phyloP scores from a whole-genome alignment of 2,329 filamentous ascomycete species.

The Paecilomyces variotii region DNA sequence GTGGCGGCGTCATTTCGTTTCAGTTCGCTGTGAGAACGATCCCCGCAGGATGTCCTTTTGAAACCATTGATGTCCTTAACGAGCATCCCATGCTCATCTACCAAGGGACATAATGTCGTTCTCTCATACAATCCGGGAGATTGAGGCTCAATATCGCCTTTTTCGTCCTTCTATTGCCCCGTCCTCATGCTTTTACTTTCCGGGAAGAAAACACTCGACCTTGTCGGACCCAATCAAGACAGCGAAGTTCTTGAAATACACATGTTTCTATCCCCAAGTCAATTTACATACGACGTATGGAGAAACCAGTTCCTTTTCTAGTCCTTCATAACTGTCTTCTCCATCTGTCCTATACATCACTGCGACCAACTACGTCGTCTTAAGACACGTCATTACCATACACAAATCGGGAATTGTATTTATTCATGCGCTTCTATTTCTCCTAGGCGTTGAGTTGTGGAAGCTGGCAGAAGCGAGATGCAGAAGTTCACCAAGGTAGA shows the following conservation, averaged over 20 bases:
- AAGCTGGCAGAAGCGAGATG: conserved; percentile 44
- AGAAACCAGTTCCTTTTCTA: conserved; percentile 65
- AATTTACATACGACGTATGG: conserved; percentile 63
- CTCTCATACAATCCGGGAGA: no score
- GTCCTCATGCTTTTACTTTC: conserved; percentile 52
- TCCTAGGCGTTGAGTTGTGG: conserved; percentile 57
- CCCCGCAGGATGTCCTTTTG: no score
- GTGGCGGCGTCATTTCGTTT: conserved; percentile 32
- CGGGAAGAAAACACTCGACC: no score
- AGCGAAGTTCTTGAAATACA: no score
- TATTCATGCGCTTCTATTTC: conserved; percentile 52
- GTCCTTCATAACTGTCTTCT: conserved; percentile 51
- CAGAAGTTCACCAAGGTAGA: no score
- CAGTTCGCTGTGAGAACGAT: no score
- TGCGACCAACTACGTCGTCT: conserved; percentile 56
- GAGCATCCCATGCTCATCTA: no score
- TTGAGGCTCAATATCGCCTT: conserved; percentile 55
- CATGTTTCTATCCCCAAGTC: conserved; percentile 11
- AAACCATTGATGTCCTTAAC: no score
- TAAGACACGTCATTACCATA: conserved; percentile 56
- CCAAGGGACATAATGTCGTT: no score
- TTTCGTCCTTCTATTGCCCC: conserved; percentile 57
- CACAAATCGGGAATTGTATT: conserved; percentile 67
- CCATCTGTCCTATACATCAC: conserved; percentile 56
- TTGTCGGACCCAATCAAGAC: no score